These are phyloP conservation scores for Suillus lakei DNA, from an alignment of 768 basidiomycete genomes.

Conservation along the genomic window DNA sequence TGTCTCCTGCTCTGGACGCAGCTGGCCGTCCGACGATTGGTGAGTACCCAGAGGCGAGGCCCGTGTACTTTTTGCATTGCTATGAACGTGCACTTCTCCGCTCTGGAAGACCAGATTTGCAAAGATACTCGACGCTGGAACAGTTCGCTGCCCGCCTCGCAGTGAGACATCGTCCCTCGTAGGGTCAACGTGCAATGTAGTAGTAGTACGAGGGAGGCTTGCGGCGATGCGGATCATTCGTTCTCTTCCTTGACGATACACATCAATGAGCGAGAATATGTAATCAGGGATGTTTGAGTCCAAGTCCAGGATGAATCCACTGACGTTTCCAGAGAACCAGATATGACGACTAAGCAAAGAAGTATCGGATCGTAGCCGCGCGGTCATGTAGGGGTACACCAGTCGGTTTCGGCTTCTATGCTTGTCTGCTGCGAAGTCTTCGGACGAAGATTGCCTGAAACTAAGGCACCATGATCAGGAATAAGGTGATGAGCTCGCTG, in stretches of 20 bases:
- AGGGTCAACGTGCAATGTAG: conserved; percentile 11
- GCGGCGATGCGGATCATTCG: conserved; percentile 70
- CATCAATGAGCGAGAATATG: conserved; percentile 82
- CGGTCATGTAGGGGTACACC: conserved; percentile 81
- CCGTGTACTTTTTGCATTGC: conserved; percentile 47
- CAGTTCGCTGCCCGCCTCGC: conserved; percentile 17
- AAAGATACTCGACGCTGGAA: conserved; percentile 64
- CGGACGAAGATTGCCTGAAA: conserved; percentile 74
- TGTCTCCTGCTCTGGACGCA: conserved; percentile 49
- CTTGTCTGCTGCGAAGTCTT: conserved; percentile 71
- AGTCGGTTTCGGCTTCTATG: conserved; percentile 76
- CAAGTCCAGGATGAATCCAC: conserved; percentile 84
- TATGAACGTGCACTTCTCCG: conserved; percentile 81
- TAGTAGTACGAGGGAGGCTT: conserved; percentile 48
- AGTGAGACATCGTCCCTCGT: conserved; percentile 21
- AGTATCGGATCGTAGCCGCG: conserved; percentile 64
- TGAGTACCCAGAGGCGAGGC: conserved; percentile 45
- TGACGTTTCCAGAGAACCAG: conserved; percentile 71
- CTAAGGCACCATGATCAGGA: conserved; percentile 38
- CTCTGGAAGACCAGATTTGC: conserved; percentile 79
- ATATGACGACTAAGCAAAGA: conserved; percentile 55
- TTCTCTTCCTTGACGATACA: conserved; percentile 82
- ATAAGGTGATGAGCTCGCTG: not conserved
- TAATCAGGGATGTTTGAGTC: conserved; percentile 81
- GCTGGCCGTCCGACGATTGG: conserved; percentile 27